Base-by-base conservation (phyloP, 2,329 filamentous ascomycete genomes). In the Xylaria sp. region DNA sequence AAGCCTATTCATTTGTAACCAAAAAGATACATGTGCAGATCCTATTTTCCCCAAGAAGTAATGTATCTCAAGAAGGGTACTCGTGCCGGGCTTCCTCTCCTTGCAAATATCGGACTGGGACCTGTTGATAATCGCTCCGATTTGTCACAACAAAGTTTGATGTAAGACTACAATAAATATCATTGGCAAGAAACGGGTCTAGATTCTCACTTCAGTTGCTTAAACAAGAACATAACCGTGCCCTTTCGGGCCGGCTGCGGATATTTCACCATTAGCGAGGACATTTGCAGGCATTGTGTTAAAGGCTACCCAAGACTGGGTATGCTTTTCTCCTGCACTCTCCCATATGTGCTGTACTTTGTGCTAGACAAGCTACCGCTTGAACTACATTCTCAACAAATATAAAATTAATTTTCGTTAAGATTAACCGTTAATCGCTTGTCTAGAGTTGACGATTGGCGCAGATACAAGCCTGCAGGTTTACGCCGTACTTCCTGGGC, bases 131-230 rank as follows among this genome's bases (percentile, higher is more conserved):
- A 30, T 55, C 13, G 41, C 55, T 28, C 43, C 23, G 34, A 56
- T 59, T 57, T 45, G 25, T 41, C 46, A 55, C 20, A 36, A 45
- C 9, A 7, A 39, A 61, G 60, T 25, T 57, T 45, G 43, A 63
- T 59, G 23, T 25, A 9, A 48, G 50, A 57, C 41, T 39, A 46
- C 4, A 4, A 20, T 43, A 13, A 28, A 53, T 50, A n/a, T 9
- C 18, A 8, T n/a, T 28, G 30, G 36, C 30, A 39, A 43, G 39
- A 30, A n/a, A 46, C 41, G 32, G 23, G 9, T 12, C 9, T 25
- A 45, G 4, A 45, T 55, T 15, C 30, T 36, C 39, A 7, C 10
- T 48, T 55, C 53, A 67, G 65, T 60, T 62, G 60, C 10, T 32
- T 18, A 23, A 36, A 39, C 48, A 15, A 55, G 32, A 46, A 20